Evolutionary conservation across 805 yeast species (phyloP), one percentile per base, ranked within the genome.

Genomic region (Nakazawaea laoshanensis): DNA sequence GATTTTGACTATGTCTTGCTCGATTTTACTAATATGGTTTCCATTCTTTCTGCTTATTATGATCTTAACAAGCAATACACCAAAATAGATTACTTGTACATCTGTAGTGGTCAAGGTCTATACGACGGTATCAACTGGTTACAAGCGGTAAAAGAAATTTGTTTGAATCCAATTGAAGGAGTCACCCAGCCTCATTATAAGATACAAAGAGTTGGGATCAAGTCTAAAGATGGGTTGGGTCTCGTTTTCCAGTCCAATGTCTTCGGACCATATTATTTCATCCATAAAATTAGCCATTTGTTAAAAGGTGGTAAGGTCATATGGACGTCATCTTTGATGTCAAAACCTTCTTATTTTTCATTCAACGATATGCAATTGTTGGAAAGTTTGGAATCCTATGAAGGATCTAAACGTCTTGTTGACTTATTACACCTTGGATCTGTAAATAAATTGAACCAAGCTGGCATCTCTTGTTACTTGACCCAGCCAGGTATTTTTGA

Each of bases 401-500:
- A 89, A 53, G 95, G 95, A 8, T 86, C 96, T 2, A 92, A 92
- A 50, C 65, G 95, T 48, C 61, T 81, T 42, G 77, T 89, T 24
- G 97, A 92, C 53, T 64, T 88, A 35, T 56, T 87, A 26, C 97
- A 89, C 55, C 53, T 71, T 27, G 87, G 83, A 7, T 71, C 87
- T 2, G 82, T 72, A 52, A 51, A 69, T 38, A 43, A 59, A 13
- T 57, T 85, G 48, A 47, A 49, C 17, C 45, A 58, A 19, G 46
- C 67, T 9, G 81, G 77, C 2, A 70, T 89, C 30, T 63, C 61
- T 30, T 87, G 82, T 49, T 87, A 83, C 57, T 59, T 89, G 21
- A 76, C 83, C 4, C 96, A 92, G 39, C 99, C 99, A 0, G 98
- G 99, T 12, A 84, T 92, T 18, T 87, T 92, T 55, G 79, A 80